A percentile compares a stretch with the other conserved stretches of the same genome.
Conservation (phyloP, 2,329 filamentous ascomycete genomes). For the Cryphonectria naterciae region DNA sequence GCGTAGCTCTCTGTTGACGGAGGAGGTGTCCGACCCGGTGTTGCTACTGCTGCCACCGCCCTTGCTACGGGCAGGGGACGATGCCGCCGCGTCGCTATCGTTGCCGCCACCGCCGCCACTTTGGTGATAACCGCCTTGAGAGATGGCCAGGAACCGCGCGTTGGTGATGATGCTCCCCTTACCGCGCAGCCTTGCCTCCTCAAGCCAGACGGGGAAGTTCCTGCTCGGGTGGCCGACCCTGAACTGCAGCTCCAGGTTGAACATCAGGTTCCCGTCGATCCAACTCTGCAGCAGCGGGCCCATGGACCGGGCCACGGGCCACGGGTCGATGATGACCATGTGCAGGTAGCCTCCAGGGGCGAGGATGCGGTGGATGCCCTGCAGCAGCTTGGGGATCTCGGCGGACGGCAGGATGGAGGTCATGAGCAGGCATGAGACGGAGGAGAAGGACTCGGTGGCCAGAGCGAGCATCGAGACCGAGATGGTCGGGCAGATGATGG, state of each 20-base stretch:
- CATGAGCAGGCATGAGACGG: constrained; percentile 58
- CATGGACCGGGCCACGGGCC: constrained; percentile 58
- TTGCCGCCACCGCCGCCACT: constrained; percentile 9
- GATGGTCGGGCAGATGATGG: constrained; percentile 45
- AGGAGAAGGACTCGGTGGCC: constrained; percentile 49
- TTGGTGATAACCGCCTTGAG: constrained; percentile 15
- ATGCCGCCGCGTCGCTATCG: constrained; percentile 31
- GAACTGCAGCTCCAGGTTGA: constrained; percentile 62
- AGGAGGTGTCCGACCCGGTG: constrained; percentile 26
- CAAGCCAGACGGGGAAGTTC: constrained; percentile 63
- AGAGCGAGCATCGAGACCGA: constrained; percentile 43
- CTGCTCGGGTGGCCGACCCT: constrained; percentile 63
- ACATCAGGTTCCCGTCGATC: constrained; percentile 64
- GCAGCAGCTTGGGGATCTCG: constrained; percentile 60
- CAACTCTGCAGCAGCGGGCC: constrained; percentile 63
- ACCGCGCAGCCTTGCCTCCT: constrained; percentile 56
- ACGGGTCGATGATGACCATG: constrained; percentile 65
- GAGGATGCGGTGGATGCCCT: constrained; percentile 60
- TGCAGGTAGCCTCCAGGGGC: constrained; percentile 59
- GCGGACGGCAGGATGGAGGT: constrained; percentile 60
- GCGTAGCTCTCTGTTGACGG: constrained; percentile 42
- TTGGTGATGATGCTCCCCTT: constrained; percentile 52
- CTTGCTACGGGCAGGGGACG: constrained; percentile 12
- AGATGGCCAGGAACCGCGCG: constrained; percentile 53
- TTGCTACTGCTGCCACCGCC: constrained; percentile 30